Base-by-base conservation (phyloP, 768 basidiomycete species). In the Mrakia blollopis region DNA sequence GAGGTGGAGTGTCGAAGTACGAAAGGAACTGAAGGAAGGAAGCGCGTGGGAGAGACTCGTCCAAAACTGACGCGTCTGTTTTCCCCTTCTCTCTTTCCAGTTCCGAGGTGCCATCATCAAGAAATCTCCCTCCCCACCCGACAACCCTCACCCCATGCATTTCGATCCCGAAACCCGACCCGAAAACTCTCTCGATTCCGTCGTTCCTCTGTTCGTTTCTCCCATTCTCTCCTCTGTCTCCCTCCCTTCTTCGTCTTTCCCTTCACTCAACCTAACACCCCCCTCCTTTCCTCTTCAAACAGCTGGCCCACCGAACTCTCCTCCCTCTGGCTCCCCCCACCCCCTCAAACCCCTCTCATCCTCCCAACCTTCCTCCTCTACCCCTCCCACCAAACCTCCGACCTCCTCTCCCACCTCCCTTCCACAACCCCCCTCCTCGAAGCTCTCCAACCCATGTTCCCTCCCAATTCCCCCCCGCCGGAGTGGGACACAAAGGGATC, bases 291-390 rank as follows among this genome's bases (percentile, higher is more conserved):
- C 23, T 37, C 28, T 54, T 69, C 32, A 68, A 73, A 9, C 62
- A 73, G 0, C 47, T 79, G 57, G 25, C 79, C 77, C 1, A 74
- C 71, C 63, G 41, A 78, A 14, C 75, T 47, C 35, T 18, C 60
- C 25, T 39, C 39, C 61, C 39, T 61, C 62, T 84, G 80, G 91
- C 90, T 83, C 82, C 88, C 75, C 85, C 88, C 75, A 79, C 86
- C 79, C 82, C 83, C 78, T 0, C 65, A 80, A 6, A 89, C 89
- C 0, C 87, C 96, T 18, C 83, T 96, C 78, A 83, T 86, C 60
- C 85, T 97, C 82, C 96, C 97, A 2, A 90, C 91, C 60, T 92
- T 97, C 86, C 91, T 98, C 84, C 87, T 98, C 78, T 97, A 98
- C 83, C 97, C 97, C 90, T 93, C 82, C n/a, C 87, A 94, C 79